Conservation (phyloP, 768 basidiomycete genomes). For the Pulveroboletus sp. region DNA sequence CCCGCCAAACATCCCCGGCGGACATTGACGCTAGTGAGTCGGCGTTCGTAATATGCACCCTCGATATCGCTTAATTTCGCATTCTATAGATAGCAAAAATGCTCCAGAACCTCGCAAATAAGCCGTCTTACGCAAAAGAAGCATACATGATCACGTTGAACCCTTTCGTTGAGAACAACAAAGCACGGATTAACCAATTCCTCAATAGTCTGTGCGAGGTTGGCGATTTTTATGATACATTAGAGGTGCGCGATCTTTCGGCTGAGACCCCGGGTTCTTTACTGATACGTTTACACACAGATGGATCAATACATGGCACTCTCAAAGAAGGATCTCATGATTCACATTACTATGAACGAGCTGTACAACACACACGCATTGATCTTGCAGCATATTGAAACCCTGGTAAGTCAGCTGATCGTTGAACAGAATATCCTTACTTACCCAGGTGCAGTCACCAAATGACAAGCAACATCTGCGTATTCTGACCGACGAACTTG, state of each 20-base stretch:
- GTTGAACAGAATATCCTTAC: not conserved
- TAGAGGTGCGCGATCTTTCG: conserved; percentile 64
- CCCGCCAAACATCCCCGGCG: conserved; percentile 97
- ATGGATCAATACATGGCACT: conserved; percentile 99
- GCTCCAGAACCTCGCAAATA: conserved; percentile 98
- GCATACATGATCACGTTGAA: conserved; percentile 98
- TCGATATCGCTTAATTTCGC: conserved; percentile 3
- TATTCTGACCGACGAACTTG: conserved; percentile 94
- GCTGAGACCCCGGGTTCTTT: not conserved
- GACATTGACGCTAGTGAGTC: conserved; percentile 82
- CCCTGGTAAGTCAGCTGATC: conserved; percentile 58
- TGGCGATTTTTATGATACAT: conserved; percentile 97
- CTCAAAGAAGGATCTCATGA: conserved; percentile 97
- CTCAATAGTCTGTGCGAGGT: conserved; percentile 97
- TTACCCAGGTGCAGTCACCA: conserved; percentile 61
- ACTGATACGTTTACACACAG: conserved; percentile 40
- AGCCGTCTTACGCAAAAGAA: conserved; percentile 97
- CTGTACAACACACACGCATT: conserved; percentile 98
- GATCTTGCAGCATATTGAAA: conserved; percentile 92
- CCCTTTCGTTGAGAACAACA: conserved; percentile 98
- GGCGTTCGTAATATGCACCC: not conserved
- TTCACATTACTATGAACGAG: conserved; percentile 98
- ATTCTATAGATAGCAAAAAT: conserved; percentile 90
- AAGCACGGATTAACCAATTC: conserved; percentile 95
- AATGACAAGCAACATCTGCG: conserved; percentile 98